phyloP scores from a whole-genome alignment of 306 rosid genomes.

The Inga oerstediana region DNA sequence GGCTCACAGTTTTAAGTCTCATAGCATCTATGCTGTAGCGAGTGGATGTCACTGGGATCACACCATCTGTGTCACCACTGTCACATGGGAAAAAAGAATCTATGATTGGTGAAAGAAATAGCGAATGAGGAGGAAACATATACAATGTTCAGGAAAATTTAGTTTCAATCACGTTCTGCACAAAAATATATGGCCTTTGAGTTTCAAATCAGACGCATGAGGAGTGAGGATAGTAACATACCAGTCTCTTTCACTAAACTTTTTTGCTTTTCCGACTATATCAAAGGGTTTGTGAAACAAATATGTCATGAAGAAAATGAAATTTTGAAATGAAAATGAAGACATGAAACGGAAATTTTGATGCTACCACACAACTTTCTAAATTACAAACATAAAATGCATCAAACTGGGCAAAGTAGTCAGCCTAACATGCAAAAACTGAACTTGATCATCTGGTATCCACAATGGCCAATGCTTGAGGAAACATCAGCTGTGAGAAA shows the following conservation, averaged over 20 bases:
- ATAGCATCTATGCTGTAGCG: constrained; percentile 77
- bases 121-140: neutral
- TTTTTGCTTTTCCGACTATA: neutral
- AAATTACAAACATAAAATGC: neutral
- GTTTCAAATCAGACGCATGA: neutral
- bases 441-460: neutral
- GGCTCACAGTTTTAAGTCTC: constrained; percentile 59
- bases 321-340: constrained; percentile 9
- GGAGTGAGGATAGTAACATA: neutral
- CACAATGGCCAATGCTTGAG: neutral
- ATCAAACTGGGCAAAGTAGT: neutral
- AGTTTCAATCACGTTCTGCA: constrained; percentile 3
- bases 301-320: neutral
- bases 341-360: neutral
- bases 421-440: constrained; percentile 3
- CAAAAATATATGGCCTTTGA: neutral
- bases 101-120: neutral
- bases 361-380: neutral
- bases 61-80: constrained; percentile 86
- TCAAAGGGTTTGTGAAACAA: neutral
- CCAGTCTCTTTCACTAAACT: neutral
- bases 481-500: neutral
- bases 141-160: constrained; percentile 17
- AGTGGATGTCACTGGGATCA: constrained; percentile 82
- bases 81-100: constrained; percentile 21